Evolutionary conservation across 257 asterid species (phyloP), one percentile per base, ranked within the genome.

Genomic region (Solanum raphanifolium): DNA sequence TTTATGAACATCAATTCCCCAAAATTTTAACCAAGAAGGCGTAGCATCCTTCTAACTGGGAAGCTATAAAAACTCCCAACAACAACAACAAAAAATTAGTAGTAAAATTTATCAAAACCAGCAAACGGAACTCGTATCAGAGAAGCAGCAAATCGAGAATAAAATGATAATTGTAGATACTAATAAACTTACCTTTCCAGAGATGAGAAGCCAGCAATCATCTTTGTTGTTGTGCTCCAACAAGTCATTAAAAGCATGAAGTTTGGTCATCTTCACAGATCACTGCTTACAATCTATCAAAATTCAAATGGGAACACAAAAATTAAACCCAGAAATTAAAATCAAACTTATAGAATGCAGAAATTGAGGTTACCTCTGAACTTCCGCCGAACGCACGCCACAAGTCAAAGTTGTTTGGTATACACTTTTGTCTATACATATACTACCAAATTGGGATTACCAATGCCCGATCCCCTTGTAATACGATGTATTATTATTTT

Each of bases 151-250:
- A 43, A 43, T 11, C 52, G 52, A 43, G 43, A 86, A 86, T 25
- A 74, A 76, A 36, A 46, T 16, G 75, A 20, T 43, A 62, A 3
- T 10, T 73, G 6, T 23, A 52, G 4, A n/a, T 3, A 32, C 58
- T 52, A 48, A 16, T 48, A 48, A 48, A 16, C 21, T n/a, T 60
- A 91, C 98, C 95, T 95, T 95, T 86, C 92, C 94, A 83, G 90
- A 83, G 91, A 95, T 92, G 69, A 92, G 84, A 81, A 95, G 87
- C 98, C 98, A 95, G 88, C 96, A 94, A 90, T 95, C 98, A 12
- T 46, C 90, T 60, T 52, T 88, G 69, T 27, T 88, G 75, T 90
- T 88, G 96, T 95, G 98, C 66, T 87, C 87, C 1, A 76, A 87
- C 6, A 93, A 95, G 78, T 94, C 97, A 84, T 87, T 93, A 86